A percentile compares a stretch with the other conserved stretches of the same genome.
Conservation (phyloP, 805 yeast genomes). For the Candida andamanensis region DNA sequence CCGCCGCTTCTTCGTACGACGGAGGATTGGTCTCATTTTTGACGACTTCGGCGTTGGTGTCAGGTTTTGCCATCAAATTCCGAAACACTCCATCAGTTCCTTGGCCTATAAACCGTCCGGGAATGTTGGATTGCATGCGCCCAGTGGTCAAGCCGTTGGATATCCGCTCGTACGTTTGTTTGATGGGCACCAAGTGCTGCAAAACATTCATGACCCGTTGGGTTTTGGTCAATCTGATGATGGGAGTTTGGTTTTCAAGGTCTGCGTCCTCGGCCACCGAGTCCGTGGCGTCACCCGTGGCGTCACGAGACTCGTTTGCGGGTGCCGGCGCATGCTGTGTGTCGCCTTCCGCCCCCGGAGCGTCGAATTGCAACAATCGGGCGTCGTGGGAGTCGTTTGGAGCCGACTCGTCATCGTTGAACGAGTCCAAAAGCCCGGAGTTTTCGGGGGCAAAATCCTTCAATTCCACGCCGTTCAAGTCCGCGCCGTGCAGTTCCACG, state of each 20-base stretch:
- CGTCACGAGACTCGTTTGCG: too few relatives aligned
- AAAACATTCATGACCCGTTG: conserved; percentile 29
- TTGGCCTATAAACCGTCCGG: conserved; percentile 42
- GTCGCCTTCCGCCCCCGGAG: too few relatives aligned
- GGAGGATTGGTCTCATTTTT: conserved; percentile 63
- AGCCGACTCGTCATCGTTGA: too few relatives aligned
- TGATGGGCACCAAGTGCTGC: conserved; percentile 32
- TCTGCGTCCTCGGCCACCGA: conserved; percentile 11
- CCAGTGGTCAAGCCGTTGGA: conserved; percentile 39
- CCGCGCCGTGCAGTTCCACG: too few relatives aligned
- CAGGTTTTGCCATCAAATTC: conserved; percentile 88
- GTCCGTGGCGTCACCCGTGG: background rate
- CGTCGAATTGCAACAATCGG: too few relatives aligned
- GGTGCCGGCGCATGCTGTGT: too few relatives aligned
- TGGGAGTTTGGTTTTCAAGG: conserved; percentile 24
- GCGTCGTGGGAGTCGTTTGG: too few relatives aligned
- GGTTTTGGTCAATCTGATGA: conserved; percentile 19
- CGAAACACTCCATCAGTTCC: conserved; percentile 88
- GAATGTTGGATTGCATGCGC: conserved; percentile 36
- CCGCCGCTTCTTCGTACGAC: conserved; percentile 90
- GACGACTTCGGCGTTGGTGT: conserved; percentile 30
- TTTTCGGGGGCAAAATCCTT: too few relatives aligned
- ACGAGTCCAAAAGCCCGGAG: too few relatives aligned
- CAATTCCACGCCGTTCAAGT: too few relatives aligned
- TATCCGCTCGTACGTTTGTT: conserved; percentile 39